Percentiles rank a stretch among this genome's conserved stretches.
Evolutionary conservation across 1,284 basidiomycete genomes (phyloP).

Genomic region (Neotropicomus parvogracilis): DNA sequence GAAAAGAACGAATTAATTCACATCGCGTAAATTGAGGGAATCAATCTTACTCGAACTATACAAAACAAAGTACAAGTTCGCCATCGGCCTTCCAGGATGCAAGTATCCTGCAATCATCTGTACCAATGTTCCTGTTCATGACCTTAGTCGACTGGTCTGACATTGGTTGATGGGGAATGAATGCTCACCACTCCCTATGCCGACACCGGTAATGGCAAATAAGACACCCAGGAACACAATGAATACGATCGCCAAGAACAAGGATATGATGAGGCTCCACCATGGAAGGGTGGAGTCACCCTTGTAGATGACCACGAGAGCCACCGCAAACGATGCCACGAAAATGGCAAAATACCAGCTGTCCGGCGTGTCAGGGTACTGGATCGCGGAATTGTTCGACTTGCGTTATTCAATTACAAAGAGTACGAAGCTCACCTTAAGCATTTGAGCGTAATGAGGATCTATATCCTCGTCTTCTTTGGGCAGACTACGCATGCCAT

Average conservation of each 20-base stretch:
- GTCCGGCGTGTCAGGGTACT: constrained; percentile 47
- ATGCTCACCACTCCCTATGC: constrained; percentile 43
- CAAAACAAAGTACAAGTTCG: constrained; percentile 77
- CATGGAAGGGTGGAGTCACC: constrained; percentile 50
- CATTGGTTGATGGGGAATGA: background rate
- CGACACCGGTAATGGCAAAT: constrained; percentile 52
- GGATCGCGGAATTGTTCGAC: background rate
- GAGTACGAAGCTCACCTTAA: constrained; percentile 35
- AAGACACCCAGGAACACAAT: constrained; percentile 49
- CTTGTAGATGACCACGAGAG: constrained; percentile 47
- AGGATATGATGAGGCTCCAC: constrained; percentile 42
- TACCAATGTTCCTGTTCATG: constrained; percentile 33
- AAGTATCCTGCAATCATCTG: constrained; percentile 62
- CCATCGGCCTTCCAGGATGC: constrained; percentile 56
- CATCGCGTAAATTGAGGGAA: no score
- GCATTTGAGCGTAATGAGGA: constrained; percentile 54
- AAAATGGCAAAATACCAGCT: constrained; percentile 46
- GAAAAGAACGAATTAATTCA: background rate
- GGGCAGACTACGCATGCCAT: constrained; percentile 35
- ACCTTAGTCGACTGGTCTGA: background rate
- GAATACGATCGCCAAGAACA: constrained; percentile 39
- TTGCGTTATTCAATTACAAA: background rate
- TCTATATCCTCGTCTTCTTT: constrained; percentile 35
- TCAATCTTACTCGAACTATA: constrained; percentile 63
- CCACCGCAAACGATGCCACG: constrained; percentile 37